A percentile compares a stretch with the other conserved stretches of the same genome.
These are phyloP conservation scores for Boechera stricta DNA, from an alignment of 345 rosid species.

Conservation along the genomic window DNA sequence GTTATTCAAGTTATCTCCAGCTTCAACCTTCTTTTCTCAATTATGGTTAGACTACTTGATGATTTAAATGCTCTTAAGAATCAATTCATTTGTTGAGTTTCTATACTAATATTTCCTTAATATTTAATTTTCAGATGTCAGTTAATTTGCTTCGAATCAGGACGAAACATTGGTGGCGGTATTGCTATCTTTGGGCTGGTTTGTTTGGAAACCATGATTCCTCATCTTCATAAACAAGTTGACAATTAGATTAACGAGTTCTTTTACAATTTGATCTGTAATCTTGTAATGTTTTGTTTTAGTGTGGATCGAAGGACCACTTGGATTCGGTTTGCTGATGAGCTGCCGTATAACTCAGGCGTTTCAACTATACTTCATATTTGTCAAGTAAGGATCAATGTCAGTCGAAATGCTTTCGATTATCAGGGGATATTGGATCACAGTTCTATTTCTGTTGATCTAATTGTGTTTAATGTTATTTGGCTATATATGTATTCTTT, in stretches of 20 bases:
- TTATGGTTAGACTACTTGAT: constrained; percentile 55
- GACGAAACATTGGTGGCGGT: constrained; percentile 68
- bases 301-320: constrained; percentile 95
- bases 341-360: constrained; percentile 89
- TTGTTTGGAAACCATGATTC: constrained; percentile 10
- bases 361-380: constrained; percentile 81
- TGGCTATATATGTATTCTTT: neutral
- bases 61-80: neutral
- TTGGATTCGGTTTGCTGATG: constrained; percentile 87
- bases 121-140: constrained; percentile 57
- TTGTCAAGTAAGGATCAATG: constrained; percentile 65
- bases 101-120: neutral
- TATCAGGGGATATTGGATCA: neutral
- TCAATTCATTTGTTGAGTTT: constrained; percentile 12
- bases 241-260: neutral
- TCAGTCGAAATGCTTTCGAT: neutral
- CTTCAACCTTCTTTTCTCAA: constrained; percentile 67
- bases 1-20: constrained; percentile 78
- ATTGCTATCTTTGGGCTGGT: constrained; percentile 97
- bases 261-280: constrained; percentile 6
- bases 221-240: neutral
- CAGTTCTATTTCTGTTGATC: constrained; percentile 9
- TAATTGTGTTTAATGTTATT: neutral
- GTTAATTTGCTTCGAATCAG: constrained; percentile 52
- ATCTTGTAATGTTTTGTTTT: constrained; percentile 43